phyloP scores from a whole-genome alignment of 1,284 basidiomycete species.

The Athelia psychrophila region DNA sequence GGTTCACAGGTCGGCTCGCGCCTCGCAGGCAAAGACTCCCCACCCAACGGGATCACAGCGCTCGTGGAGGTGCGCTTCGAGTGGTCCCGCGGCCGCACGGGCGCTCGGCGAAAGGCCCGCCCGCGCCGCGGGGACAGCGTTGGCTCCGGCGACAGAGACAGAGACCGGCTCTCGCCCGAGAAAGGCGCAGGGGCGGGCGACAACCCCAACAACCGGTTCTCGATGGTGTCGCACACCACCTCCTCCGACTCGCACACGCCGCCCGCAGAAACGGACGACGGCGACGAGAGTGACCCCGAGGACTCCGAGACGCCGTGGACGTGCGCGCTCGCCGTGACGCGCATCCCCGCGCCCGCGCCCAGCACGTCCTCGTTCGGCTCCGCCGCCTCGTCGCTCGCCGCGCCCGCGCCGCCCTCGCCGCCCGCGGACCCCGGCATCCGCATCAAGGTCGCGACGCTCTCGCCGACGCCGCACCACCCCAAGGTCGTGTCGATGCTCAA shows the following conservation, averaged over 20 bases:
- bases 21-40: too few species aligned
- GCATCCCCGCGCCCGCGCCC: slow-evolving; percentile 16
- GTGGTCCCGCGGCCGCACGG: slow-evolving; percentile 56
- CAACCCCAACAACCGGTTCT: slow-evolving; percentile 11
- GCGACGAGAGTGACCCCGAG: slow-evolving; percentile 85
- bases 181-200: too few species aligned
- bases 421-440: slow-evolving; percentile 20
- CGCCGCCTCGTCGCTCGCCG: slow-evolving; percentile 3
- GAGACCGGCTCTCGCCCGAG: neutral
- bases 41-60: slow-evolving; percentile 22
- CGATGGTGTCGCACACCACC: slow-evolving; percentile 25
- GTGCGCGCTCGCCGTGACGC: slow-evolving; percentile 66
- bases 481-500: slow-evolving; percentile 91
- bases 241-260: slow-evolving; percentile 22
- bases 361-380: slow-evolving; percentile 16
- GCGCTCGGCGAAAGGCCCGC: slow-evolving; percentile 14
- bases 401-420: slow-evolving; percentile 7
- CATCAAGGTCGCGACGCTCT: slow-evolving; percentile 75
- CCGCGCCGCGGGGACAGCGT: slow-evolving; percentile 3
- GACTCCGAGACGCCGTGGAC: slow-evolving; percentile 96
- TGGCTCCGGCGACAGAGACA: neutral
- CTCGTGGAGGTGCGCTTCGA: slow-evolving; percentile 70
- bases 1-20: too few species aligned
- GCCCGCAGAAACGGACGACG: slow-evolving; percentile 38
- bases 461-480: slow-evolving; percentile 94